A percentile compares a stretch with the other conserved stretches of the same genome.
phyloP scores from a whole-genome alignment of 2,329 filamentous ascomycete genomes.

The Hymenoscyphus repandus region DNA sequence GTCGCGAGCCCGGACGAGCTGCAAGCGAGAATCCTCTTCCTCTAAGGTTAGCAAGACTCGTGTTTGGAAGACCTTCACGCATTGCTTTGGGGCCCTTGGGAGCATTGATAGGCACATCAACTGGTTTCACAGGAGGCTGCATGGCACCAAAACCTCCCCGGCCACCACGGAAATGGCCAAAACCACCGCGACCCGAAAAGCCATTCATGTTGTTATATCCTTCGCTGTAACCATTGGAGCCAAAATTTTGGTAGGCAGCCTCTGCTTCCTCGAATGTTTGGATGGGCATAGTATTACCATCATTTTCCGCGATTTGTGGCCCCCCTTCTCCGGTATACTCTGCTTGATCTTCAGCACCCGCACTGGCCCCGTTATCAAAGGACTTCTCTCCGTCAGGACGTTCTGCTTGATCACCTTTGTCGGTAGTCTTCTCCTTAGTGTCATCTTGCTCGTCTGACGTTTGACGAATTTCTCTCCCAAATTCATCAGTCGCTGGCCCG shows the following conservation, averaged over 20 bases:
- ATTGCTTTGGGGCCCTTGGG: constrained; percentile 93
- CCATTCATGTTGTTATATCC: constrained; percentile 20
- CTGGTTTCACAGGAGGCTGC: constrained; percentile 29
- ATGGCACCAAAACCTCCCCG: constrained; percentile 35
- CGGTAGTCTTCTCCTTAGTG: constrained; percentile 6
- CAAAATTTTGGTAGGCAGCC: constrained; percentile 57
- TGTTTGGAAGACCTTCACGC: constrained; percentile 82
- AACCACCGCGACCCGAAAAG: constrained; percentile 33
- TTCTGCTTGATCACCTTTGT: not conserved
- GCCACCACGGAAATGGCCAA: constrained; percentile 30
- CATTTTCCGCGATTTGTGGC: constrained; percentile 8
- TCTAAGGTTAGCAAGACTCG: constrained; percentile 64
- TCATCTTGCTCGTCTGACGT: constrained; percentile 20
- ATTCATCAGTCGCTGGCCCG: constrained; percentile 29
- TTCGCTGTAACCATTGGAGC: constrained; percentile 39
- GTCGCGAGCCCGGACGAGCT: constrained; percentile 27
- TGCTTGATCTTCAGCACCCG: constrained; percentile 12
- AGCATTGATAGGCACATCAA: constrained; percentile 59
- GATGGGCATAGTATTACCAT: constrained; percentile 26
- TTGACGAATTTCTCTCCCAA: constrained; percentile 32
- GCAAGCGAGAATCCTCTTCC: constrained; percentile 33
- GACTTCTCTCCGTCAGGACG: no score
- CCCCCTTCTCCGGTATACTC: constrained; percentile 11
- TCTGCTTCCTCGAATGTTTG: constrained; percentile 30
- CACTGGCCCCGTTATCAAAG: no score